Evolutionary conservation across 2,329 filamentous ascomycete species (phyloP).

Genomic region (Stromatinia cepivora): DNA sequence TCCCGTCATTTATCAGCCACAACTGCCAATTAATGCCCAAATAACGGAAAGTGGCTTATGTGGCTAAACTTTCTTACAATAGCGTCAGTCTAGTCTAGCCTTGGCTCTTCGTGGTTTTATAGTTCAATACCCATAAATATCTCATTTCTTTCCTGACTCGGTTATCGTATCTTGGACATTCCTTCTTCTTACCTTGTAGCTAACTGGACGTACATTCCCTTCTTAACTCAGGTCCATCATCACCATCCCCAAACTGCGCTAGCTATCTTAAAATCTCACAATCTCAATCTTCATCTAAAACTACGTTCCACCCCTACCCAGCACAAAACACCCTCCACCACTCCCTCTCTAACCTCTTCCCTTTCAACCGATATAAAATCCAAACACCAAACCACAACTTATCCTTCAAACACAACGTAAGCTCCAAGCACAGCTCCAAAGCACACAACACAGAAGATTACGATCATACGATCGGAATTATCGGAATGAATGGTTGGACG

Average conservation of each 20-base stretch:
- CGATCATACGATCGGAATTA: conserved; percentile 17
- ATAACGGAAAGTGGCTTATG: conserved; percentile 4
- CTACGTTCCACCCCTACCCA: not conserved
- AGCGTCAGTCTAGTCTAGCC: not conserved
- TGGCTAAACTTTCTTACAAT: not conserved
- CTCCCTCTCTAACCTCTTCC: not conserved
- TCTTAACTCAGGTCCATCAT: not conserved
- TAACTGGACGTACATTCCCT: not conserved
- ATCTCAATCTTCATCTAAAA: not conserved
- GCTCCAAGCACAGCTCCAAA: not conserved
- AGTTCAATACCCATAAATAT: no score
- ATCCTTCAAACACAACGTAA: not conserved
- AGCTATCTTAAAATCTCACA: not conserved
- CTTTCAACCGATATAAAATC: not conserved
- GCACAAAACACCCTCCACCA: not conserved
- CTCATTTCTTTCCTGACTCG: not conserved
- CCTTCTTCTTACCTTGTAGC: not conserved
- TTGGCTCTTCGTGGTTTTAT: not conserved
- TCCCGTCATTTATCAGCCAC: conserved; percentile 8
- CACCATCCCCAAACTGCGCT: not conserved
- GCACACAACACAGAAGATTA: not conserved
- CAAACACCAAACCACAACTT: not conserved
- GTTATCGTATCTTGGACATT: conserved; percentile 12
- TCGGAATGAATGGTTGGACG: conserved; percentile 11
- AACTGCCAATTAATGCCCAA: not conserved